Evolutionary conservation across 2,329 filamentous ascomycete genomes (phyloP).

Genomic region (Capronia coronata): DNA sequence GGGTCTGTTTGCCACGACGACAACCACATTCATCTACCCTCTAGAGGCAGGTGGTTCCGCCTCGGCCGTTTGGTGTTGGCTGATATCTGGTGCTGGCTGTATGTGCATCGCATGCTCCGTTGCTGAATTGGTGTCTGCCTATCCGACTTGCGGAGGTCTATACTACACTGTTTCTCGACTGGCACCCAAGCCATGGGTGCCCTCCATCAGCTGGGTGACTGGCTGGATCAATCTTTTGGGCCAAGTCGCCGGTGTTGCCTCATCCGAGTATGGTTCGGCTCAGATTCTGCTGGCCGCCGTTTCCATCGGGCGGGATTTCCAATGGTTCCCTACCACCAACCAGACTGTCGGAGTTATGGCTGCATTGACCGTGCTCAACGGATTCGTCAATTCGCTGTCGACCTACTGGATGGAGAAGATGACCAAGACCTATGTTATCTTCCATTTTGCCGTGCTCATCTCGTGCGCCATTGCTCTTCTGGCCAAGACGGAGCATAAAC

Average conservation of each 20-base stretch:
- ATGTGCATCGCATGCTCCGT: constrained; percentile 52
- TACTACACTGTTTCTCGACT: constrained; percentile 54
- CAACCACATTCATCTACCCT: constrained; percentile 51
- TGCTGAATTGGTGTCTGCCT: constrained; percentile 52
- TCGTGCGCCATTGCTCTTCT: constrained; percentile 48
- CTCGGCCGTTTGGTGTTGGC: constrained; percentile 54
- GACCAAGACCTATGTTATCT: constrained; percentile 53
- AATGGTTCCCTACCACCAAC: constrained; percentile 42
- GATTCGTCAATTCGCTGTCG: constrained; percentile 50
- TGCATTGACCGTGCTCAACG: constrained; percentile 47
- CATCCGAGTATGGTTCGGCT: constrained; percentile 52
- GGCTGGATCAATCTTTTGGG: constrained; percentile 47
- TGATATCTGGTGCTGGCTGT: constrained; percentile 51
- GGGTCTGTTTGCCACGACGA: constrained; percentile 51
- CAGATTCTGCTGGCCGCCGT: constrained; percentile 53
- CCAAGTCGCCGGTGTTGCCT: constrained; percentile 49
- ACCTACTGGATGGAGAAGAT: constrained; percentile 54
- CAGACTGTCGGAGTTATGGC: constrained; percentile 53
- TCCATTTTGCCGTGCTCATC: constrained; percentile 50
- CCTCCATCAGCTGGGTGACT: constrained; percentile 45
- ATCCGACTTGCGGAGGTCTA: constrained; percentile 51
- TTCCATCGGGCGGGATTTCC: constrained; percentile 45
- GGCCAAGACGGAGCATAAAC: constrained; percentile 46
- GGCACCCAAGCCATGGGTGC: constrained; percentile 43
- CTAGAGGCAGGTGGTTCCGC: constrained; percentile 49